Evolutionary conservation across 2,329 filamentous ascomycete species (phyloP).

Genomic region (Diaporthe citrichinensis): DNA sequence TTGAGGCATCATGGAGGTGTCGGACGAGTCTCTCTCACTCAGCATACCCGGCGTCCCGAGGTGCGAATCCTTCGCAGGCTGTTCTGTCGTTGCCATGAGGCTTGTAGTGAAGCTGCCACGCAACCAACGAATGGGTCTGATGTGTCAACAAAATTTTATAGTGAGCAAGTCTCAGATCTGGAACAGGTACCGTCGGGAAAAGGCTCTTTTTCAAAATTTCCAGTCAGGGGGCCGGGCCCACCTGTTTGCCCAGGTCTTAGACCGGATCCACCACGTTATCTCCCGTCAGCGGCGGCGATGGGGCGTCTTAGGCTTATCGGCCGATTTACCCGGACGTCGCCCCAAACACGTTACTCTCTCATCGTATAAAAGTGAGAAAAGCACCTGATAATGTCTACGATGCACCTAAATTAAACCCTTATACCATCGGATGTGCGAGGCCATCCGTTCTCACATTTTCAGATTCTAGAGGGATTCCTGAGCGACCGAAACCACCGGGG

Average conservation of each 20-base stretch:
- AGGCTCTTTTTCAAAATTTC: conserved; percentile 28
- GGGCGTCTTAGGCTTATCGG: neutral
- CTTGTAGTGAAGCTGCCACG: neutral
- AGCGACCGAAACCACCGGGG: neutral
- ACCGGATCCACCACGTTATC: conserved; percentile 33
- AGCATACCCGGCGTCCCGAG: conserved; percentile 30
- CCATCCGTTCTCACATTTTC: neutral
- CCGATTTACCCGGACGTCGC: neutral
- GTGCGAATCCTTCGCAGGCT: conserved; percentile 7
- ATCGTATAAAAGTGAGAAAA: neutral
- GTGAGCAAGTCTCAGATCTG: neutral
- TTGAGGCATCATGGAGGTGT: conserved; percentile 23
- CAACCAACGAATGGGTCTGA: too few relatives aligned
- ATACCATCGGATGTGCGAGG: too few relatives aligned
- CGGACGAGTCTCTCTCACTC: conserved; percentile 32
- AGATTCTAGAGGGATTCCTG: neutral
- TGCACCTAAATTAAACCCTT: accelerated
- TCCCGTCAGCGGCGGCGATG: conserved; percentile 11
- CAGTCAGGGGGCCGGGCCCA: conserved; percentile 32
- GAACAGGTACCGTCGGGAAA: conserved; percentile 23
- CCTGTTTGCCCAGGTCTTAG: conserved; percentile 14
- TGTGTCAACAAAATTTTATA: neutral
- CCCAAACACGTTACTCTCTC: neutral
- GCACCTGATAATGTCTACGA: accelerated
- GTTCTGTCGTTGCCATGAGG: conserved; percentile 10